phyloP scores from a whole-genome alignment of 2,329 filamentous ascomycete species.

The Paracorniculantispora psalliotae region DNA sequence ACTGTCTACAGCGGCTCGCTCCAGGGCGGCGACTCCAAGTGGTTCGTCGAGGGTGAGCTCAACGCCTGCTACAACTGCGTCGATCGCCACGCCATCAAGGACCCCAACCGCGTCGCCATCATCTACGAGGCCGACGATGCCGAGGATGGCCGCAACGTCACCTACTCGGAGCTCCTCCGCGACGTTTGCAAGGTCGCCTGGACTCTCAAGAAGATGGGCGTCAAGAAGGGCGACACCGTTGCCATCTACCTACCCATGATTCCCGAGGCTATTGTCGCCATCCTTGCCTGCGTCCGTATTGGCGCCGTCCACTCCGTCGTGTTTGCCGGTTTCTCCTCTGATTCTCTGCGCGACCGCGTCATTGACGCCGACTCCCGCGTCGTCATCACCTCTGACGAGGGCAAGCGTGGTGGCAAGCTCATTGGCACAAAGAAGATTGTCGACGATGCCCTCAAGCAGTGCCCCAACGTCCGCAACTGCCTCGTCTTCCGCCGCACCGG shows the following conservation, averaged over 20 bases:
- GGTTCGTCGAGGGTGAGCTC: conserved; percentile 90
- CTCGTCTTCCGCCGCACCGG: conserved; percentile 95
- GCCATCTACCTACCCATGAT: conserved; percentile 99
- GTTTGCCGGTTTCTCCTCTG: conserved; percentile 95
- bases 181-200: conserved; percentile 85
- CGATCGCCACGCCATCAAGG: conserved; percentile 91
- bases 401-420: conserved; percentile 93
- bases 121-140: conserved; percentile 98
- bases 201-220: conserved; percentile 89
- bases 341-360: conserved; percentile 92
- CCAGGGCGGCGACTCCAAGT: conserved; percentile 75
- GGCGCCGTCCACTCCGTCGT: conserved; percentile 96
- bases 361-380: conserved; percentile 86
- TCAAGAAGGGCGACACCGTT: conserved; percentile 94
- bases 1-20: conserved; percentile 79
- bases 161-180: conserved; percentile 86
- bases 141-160: conserved; percentile 79
- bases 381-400: conserved; percentile 95
- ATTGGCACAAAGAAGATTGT: conserved; percentile 99
- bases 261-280: conserved; percentile 85
- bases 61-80: conserved; percentile 98
- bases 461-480: conserved; percentile 78
- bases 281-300: conserved; percentile 87
- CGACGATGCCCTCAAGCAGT: conserved; percentile 94
- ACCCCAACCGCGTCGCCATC: conserved; percentile 89